A percentile compares a stretch with the other conserved stretches of the same genome.
These are phyloP conservation scores for Bipolaris victoriae DNA, from an alignment of 2,329 filamentous ascomycete species.

Conservation along the genomic window DNA sequence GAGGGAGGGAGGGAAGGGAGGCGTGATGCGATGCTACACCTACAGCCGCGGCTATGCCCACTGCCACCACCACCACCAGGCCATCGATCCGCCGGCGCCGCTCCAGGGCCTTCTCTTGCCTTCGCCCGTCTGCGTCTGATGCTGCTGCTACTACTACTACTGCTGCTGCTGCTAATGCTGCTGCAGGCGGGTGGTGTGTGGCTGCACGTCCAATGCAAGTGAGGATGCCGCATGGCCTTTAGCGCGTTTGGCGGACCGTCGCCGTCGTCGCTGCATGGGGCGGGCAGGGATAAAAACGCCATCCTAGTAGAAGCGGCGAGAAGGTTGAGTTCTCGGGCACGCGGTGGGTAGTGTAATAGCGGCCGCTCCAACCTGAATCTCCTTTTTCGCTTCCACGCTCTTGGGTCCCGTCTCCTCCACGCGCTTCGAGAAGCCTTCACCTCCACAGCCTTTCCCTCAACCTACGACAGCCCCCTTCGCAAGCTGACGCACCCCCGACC, in stretches of 20 bases:
- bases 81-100: background rate
- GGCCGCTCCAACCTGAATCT: conserved; percentile 43
- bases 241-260: conserved; percentile 32
- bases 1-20: background rate
- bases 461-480: background rate
- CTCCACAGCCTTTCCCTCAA: conserved; percentile 18
- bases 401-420: conserved; percentile 41
- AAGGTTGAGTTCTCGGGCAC: conserved; percentile 35
- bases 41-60: conserved; percentile 2
- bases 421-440: conserved; percentile 40
- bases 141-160: background rate
- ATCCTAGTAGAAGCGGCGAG: conserved; percentile 36
- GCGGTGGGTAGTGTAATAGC: conserved; percentile 42
- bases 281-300: conserved; percentile 29
- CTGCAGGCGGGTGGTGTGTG: conserved; percentile 5
- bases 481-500: background rate
- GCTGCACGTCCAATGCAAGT: conserved; percentile 19
- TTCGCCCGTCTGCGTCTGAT: background rate
- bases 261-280: conserved; percentile 33
- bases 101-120: background rate
- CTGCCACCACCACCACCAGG: background rate
- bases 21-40: background rate
- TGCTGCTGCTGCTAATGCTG: background rate
- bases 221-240: conserved; percentile 20
- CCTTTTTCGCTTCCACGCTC: conserved; percentile 44